Percentiles rank a stretch among this genome's conserved stretches.
Conservation (phyloP, 2,329 filamentous ascomycete genomes). For the Venturia oleaginea region DNA sequence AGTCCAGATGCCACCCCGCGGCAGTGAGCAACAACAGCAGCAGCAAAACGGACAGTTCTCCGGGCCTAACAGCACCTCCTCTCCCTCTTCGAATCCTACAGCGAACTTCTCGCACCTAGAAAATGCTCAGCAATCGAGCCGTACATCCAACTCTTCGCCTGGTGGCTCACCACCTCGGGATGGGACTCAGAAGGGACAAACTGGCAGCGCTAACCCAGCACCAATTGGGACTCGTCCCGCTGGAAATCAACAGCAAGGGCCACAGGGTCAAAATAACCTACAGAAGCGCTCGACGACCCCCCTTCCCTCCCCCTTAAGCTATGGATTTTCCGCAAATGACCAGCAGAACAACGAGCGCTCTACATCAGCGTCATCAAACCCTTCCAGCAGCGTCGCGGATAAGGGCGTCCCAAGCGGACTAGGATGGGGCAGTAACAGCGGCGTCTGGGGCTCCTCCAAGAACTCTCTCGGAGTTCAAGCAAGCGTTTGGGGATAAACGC, state of each 20-base stretch:
- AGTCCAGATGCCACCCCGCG: conserved; percentile 41
- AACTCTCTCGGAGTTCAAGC: conserved; percentile 77
- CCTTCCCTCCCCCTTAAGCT: conserved; percentile 77
- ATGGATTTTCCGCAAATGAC: conserved; percentile 55
- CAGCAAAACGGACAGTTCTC: conserved; percentile 45
- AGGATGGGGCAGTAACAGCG: conserved; percentile 70
- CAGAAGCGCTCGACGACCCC: conserved; percentile 84
- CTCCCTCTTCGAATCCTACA: conserved; percentile 60
- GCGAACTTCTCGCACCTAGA: conserved; percentile 40
- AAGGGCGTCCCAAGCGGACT: conserved; percentile 22
- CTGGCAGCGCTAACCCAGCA: conserved; percentile 51
- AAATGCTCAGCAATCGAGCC: conserved; percentile 55
- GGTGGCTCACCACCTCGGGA: conserved; percentile 67
- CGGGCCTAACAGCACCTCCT: conserved; percentile 76
- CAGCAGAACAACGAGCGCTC: conserved; percentile 45
- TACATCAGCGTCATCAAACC: conserved; percentile 51
- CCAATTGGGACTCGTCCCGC: conserved; percentile 87
- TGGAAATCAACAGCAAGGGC: background rate
- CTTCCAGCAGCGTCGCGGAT: conserved; percentile 39
- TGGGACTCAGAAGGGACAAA: conserved; percentile 32
- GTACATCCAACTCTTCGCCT: conserved; percentile 80
- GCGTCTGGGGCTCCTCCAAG: conserved; percentile 71
- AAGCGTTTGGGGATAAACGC: conserved; percentile 79
- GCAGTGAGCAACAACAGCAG: conserved; percentile 30
- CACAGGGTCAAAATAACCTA: conserved; percentile 37